phyloP scores from a whole-genome alignment of 2,329 filamentous ascomycete genomes.

The Emmonsia crescens region DNA sequence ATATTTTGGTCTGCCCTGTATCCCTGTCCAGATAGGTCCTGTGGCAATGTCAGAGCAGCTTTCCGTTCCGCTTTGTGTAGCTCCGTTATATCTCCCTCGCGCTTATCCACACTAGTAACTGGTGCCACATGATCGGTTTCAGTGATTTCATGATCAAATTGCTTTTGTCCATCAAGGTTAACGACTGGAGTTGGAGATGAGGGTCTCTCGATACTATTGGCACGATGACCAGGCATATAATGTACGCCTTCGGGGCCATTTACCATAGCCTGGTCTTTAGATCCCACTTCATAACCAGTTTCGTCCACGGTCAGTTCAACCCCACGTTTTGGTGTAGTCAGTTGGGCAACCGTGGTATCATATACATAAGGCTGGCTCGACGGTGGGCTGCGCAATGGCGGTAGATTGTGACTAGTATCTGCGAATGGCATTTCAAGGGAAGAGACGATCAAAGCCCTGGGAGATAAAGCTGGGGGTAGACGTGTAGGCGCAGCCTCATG shows the following conservation, averaged over 20 bases:
- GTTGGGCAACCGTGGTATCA: background rate
- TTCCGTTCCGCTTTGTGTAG: background rate
- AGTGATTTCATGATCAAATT: background rate
- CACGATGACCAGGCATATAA: background rate
- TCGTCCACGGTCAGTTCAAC: background rate
- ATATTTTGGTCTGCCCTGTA: background rate
- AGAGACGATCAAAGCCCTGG: slow-evolving; percentile 30
- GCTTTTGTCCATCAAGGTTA: background rate
- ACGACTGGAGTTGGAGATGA: background rate
- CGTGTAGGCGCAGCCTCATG: slow-evolving; percentile 22
- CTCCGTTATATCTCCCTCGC: background rate
- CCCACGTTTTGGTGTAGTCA: background rate
- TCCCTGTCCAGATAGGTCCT: background rate
- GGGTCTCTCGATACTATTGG: background rate
- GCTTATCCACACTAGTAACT: background rate
- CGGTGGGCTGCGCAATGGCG: background rate
- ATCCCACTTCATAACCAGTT: background rate
- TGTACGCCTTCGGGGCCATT: background rate
- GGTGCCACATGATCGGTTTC: too few relatives aligned
- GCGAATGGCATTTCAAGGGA: slow-evolving; percentile 21
- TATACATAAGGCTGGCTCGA: background rate
- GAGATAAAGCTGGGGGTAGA: slow-evolving; percentile 29
- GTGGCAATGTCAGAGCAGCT: background rate
- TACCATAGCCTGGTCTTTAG: background rate
- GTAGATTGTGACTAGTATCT: background rate